A percentile compares a stretch with the other conserved stretches of the same genome.
Conservation (phyloP, 176 grass and related monocot genomes). For the Neostapfia colusana region DNA sequence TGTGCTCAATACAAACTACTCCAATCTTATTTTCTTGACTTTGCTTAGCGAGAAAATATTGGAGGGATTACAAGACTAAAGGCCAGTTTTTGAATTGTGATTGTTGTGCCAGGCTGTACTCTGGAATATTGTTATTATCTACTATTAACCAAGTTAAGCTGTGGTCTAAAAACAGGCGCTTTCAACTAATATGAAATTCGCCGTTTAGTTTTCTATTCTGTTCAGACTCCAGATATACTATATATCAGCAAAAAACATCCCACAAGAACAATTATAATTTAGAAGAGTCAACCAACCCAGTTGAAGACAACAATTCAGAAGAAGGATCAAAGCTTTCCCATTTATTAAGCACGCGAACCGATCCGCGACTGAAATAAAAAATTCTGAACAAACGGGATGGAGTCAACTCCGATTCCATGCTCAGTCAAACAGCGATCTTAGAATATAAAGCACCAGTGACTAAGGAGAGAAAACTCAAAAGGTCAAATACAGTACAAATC, state of each 20-base stretch:
- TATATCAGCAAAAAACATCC: not conserved
- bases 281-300: not conserved
- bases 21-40: not conserved
- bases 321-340: not conserved
- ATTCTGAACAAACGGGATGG: not conserved
- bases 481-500: conserved; percentile 4
- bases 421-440: conserved; percentile 22
- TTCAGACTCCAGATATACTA: not conserved
- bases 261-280: not conserved
- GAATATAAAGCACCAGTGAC: not conserved
- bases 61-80: not conserved
- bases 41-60: not conserved
- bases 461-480: conserved; percentile 9
- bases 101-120: not conserved
- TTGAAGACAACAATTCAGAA: conserved; percentile 21
- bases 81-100: not conserved
- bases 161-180: conserved; percentile 2
- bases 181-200: not conserved
- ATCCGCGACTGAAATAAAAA: not conserved
- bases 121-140: not conserved
- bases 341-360: not conserved
- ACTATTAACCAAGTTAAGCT: not conserved
- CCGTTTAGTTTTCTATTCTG: not conserved
- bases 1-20: not conserved
- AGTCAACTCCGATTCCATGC: conserved; percentile 30